Base-by-base conservation (phyloP, 1,139 yeast species). In the Pichia sp. region DNA sequence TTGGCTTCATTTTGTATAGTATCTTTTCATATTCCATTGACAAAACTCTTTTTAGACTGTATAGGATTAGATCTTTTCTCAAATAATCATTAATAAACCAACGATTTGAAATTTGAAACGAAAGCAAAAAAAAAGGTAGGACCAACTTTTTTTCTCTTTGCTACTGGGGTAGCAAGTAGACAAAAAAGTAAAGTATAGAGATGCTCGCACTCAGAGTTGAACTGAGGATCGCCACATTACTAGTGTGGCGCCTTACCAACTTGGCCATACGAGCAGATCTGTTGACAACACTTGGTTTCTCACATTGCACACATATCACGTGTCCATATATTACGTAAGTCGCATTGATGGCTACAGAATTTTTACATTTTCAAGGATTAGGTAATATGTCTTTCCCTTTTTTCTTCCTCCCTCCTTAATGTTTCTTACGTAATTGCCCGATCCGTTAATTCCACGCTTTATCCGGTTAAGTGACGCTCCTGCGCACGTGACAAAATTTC, bases 221-320 rank as follows among this genome's bases (percentile, higher is more conserved):
- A 58, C 61, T 53, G 61, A 58, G 61, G 61, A 58, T 58, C 61
- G 61, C 61, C 52, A 58, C 61, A 58, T 58, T 58, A 58, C 61
- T 58, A 58, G 61, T 58, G 61, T 58, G 52, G 61, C 61, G 61
- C 61, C 61, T 58, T 58, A 58, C 61, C 61, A 58, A 58, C 61
- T 58, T 58, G 61, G 61, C 61, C 61, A 58, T 58, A 58, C 52
- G 59, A 58, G 61, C 61, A 44, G 5, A 11, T 46, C 16, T 8
- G 29, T 8, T 5, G 8, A 29, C n/a, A 29, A 1, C 2, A 42
- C 19, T 45, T 23, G 47, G 47, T 10, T 44, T 8, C 7, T 4
- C 11, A 13, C 5, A 44, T 10, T 15, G 23, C 29, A 8, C 16
- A 23, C 26, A n/a, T 44, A 3, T 45, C 19, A 45, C 38, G 41